Base-by-base conservation (phyloP, 129 eudicot species). In the Lactuca saligna region DNA sequence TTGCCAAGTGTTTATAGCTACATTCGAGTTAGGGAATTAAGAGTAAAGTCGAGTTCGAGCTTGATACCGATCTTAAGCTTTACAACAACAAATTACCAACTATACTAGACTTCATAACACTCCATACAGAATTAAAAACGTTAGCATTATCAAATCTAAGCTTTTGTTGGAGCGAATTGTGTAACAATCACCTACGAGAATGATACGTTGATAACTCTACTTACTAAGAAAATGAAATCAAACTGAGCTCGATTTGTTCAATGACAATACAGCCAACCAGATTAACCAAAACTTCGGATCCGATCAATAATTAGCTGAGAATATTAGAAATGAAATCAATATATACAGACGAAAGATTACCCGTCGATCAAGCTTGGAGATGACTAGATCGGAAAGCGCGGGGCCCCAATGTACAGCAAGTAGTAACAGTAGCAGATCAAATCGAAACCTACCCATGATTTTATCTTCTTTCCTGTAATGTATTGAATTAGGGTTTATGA, bases 361-460 rank as follows among this genome's bases (percentile, higher is more conserved):
- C 67, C 78, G 82, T 39, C 85, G 85, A 70, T 82, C 87, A 62
- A 82, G 77, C 71, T 66, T 82, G 70, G 83, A 66, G 80, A 86
- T 67, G 80, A 80, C 16, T 17, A 86, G 82, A 86, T 86, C 85
- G 79, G 90, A 85, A 9, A 76, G 70, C 10, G 66, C 79, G 38
- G 77, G 79, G 5, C 81, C 42, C 9, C 60, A 65, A 57, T 74
- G 75, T 31, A 79, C 12, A 38, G 81, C 51, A 33, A 61, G 20
- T 57, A 78, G 74, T 54, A 82, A 56, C 54, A 79, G 14, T 12
- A 65, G 51, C 51, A 75, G 69, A 70, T 75, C 80, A 16, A 65
- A 31, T 48, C 80, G 80, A 69, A 57, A 41, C 41, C 69, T 63
- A 54, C 58, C 31, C 84, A 80, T 80, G 50, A 32, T 70, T 14